Evolutionary conservation across 345 rosid genomes (phyloP), one percentile per base, ranked within the genome.

Genomic region (Ailanthus altissimus): DNA sequence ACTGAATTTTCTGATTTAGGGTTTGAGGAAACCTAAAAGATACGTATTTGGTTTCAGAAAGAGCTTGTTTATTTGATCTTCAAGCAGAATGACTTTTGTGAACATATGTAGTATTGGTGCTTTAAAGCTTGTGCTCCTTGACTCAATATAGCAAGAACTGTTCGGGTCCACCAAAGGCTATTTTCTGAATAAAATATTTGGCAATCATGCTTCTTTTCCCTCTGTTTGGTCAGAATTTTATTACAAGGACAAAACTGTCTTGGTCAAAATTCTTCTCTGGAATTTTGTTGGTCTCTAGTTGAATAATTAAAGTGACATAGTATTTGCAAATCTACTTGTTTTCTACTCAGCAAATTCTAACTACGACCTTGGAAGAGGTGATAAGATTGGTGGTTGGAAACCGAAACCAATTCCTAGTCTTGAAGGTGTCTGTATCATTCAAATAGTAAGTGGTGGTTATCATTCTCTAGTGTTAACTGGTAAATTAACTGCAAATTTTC

Each of bases 391-490:
- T 47, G 97, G 98, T 57, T 95, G 98, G 99, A 71, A 85, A 85
- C 97, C 99, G 75, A 86, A 81, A 74, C 92, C 88, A 28, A 80
- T 90, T 81, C 97, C 93, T 64, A 89, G 78, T 71, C 83, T 90
- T 81, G 87, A 87, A 82, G 78, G 78, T 46, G 87, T 88, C 75
- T 71, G 75, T 51, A 81, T 92, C 42, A 80, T 83, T 78, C 99
- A 93, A 87, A 80, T 96, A 69, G 97, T 92, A 8, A 77, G 91
- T 67, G 98, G 97, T 80, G 99, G 98, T 81, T 96, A 89, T 88
- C 99, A 93, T 78, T 90, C 94, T 71, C 92, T 96, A 68, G 99
- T 97, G 43, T 85, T 96, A 78, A 92, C 93, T 4, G 92, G 98
- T 95, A 89, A 80, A 78, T 47, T 79, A 45, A 25, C 25, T 65